Base-by-base conservation (phyloP, 345 rosid genomes). In the Lagerstroemia speciosa region DNA sequence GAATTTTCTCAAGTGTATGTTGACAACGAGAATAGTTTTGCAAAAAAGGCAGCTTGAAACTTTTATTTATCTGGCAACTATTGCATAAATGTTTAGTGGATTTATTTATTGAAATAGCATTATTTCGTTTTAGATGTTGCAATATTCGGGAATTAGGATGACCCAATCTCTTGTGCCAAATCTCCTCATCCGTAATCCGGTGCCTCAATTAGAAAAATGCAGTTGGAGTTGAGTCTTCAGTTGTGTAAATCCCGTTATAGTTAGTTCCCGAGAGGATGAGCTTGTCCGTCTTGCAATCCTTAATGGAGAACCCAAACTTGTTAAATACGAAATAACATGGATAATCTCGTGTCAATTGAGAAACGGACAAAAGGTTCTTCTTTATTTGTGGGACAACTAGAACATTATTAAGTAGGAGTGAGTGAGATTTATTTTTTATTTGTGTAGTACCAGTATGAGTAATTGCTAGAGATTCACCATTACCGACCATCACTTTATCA, bases 81-180 rank as follows among this genome's bases (percentile, higher is more conserved):
- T n/a, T n/a, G n/a, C n/a, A n/a, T n/a, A n/a, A n/a, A n/a, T n/a
- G n/a, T n/a, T n/a, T n/a, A n/a, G n/a, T n/a, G n/a, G n/a, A n/a
- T n/a, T n/a, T n/a, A n/a, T n/a, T n/a, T n/a, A n/a, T n/a, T n/a
- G n/a, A n/a, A n/a, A n/a, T n/a, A n/a, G n/a, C n/a, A n/a, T n/a
- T n/a, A n/a, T n/a, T n/a, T n/a, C n/a, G n/a, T n/a, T n/a, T n/a
- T n/a, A n/a, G n/a, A n/a, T n/a, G n/a, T n/a, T n/a, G n/a, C n/a
- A n/a, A 38, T 38, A 77, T 69, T 72, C 58, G 1, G 5, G 22
- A 19, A 17, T 52, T 52, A 7, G 58, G 22, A 17, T 52, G 58
- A 6, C 58, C 58, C 58, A 52, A 52, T 17, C 58, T 19, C 58
- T 22, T 19, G 17, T 52, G 58, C 58, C 58, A 52, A 52, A 52